Conservation (phyloP, 352 stramenopile genomes). For the Phytophthora aleatoria region DNA sequence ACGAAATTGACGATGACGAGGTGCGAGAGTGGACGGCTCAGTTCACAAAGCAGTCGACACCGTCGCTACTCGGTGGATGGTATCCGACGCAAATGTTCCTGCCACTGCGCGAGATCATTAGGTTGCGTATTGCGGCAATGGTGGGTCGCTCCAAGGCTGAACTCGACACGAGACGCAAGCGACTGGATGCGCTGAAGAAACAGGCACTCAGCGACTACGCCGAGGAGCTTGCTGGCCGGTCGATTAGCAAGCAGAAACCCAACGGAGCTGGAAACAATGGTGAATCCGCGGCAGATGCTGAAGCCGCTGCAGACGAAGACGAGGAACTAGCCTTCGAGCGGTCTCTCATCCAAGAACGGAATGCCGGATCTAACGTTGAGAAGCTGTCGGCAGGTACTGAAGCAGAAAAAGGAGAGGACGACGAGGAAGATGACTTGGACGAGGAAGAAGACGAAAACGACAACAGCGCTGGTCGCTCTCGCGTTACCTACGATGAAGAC, state of each 20-base stretch:
- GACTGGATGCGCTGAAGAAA: constrained; percentile 77
- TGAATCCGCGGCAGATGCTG: constrained; percentile 5
- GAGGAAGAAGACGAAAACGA: constrained; percentile 40
- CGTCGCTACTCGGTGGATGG: constrained; percentile 74
- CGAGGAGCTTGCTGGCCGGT: constrained; percentile 44
- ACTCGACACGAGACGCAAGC: constrained; percentile 64
- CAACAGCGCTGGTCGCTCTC: constrained; percentile 22
- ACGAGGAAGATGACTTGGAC: constrained; percentile 37
- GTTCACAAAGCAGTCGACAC: constrained; percentile 48
- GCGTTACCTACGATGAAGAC: constrained; percentile 22
- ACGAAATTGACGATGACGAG: constrained; percentile 75
- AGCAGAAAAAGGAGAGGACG: constrained; percentile 40
- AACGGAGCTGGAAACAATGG: constrained; percentile 8
- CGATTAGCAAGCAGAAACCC: constrained; percentile 24
- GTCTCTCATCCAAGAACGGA: constrained; percentile 35
- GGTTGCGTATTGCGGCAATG: constrained; percentile 70
- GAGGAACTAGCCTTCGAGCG: constrained; percentile 49
- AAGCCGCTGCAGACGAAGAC: constrained; percentile 27
- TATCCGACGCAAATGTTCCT: constrained; percentile 85
- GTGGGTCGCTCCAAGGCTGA: constrained; percentile 75
- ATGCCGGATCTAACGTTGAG: constrained; percentile 13
- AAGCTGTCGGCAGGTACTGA: constrained; percentile 20
- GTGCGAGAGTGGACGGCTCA: constrained; percentile 56
- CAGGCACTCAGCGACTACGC: constrained; percentile 64
- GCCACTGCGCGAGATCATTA: constrained; percentile 77